phyloP scores from a whole-genome alignment of 2,329 filamentous ascomycete species.

The Ceratocystis variospora region DNA sequence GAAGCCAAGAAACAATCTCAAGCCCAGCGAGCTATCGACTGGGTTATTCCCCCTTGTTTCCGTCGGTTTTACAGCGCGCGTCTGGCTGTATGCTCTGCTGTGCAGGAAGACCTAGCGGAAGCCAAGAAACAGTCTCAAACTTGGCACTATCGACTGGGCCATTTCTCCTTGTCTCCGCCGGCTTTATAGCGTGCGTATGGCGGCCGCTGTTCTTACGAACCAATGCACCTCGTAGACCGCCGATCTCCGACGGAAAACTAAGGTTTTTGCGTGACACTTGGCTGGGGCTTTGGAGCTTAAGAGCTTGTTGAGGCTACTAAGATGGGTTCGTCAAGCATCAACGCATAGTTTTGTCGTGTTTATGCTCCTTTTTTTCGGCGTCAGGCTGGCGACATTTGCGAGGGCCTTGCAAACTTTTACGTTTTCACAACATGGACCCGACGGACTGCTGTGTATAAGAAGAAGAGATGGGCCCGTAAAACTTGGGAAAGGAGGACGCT shows the following conservation, averaged over 20 bases:
- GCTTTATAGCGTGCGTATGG: background rate
- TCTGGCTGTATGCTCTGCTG: background rate
- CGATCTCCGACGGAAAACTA: background rate
- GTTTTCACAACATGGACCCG: constrained; percentile 1
- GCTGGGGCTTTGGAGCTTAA: background rate
- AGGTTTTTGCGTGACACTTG: background rate
- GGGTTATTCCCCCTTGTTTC: background rate
- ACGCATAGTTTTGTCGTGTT: constrained; percentile 2
- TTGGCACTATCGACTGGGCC: background rate
- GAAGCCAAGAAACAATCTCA: background rate
- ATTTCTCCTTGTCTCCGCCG: background rate
- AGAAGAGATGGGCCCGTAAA: background rate
- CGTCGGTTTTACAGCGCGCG: background rate
- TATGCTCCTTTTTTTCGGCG: background rate
- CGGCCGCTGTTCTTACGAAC: background rate
- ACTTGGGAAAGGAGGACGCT: background rate
- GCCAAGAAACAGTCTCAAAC: background rate
- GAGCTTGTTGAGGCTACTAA: background rate
- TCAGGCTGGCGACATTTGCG: background rate
- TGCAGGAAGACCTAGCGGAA: no score
- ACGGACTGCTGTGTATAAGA: background rate
- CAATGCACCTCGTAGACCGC: background rate
- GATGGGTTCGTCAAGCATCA: background rate
- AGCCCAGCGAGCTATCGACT: background rate
- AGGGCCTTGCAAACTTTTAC: constrained; percentile 10